Conservation (phyloP, 805 yeast species). For the Kodamaea restingae region DNA sequence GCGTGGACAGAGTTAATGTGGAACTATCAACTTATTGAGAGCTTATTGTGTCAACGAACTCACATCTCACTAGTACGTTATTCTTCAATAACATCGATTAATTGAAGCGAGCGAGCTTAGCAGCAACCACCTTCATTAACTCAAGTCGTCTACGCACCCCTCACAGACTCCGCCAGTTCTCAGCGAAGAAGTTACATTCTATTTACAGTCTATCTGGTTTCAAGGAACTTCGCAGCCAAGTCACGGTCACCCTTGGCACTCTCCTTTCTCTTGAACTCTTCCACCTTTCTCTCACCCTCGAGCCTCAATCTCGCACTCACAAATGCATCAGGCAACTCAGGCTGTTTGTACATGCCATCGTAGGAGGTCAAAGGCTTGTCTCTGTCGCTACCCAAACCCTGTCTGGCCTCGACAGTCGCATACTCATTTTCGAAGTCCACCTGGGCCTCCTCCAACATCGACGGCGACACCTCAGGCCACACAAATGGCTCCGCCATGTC, state of each 20-base stretch:
- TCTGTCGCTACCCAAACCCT: slow-evolving; percentile 61
- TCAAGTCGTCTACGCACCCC: too few species aligned
- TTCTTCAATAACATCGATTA: neutral
- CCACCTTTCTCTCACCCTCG: slow-evolving; percentile 19
- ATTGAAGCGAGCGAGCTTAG: neutral
- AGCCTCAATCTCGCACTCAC: slow-evolving; percentile 26
- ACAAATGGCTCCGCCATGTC: slow-evolving; percentile 94
- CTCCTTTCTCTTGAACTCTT: slow-evolving; percentile 17
- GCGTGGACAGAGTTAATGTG: too few species aligned
- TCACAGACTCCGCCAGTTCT: too few species aligned
- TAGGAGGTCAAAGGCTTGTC: slow-evolving; percentile 66
- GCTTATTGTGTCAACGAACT: too few species aligned
- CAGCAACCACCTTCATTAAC: too few species aligned
- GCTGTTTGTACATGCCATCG: slow-evolving; percentile 61
- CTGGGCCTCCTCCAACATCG: slow-evolving; percentile 25
- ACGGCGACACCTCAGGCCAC: slow-evolving; percentile 72
- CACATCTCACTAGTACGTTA: too few species aligned
- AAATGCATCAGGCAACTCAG: slow-evolving; percentile 36
- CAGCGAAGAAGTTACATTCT: too few species aligned
- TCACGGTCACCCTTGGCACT: slow-evolving; percentile 26
- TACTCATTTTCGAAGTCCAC: slow-evolving; percentile 46
- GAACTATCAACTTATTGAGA: too few species aligned
- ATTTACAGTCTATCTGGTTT: slow-evolving; percentile 2
- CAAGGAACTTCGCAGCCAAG: slow-evolving; percentile 26
- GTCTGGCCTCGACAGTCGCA: slow-evolving; percentile 49